These are phyloP conservation scores for Calonectria naviculata DNA, from an alignment of 2,329 filamentous ascomycete genomes.

Conservation along the genomic window DNA sequence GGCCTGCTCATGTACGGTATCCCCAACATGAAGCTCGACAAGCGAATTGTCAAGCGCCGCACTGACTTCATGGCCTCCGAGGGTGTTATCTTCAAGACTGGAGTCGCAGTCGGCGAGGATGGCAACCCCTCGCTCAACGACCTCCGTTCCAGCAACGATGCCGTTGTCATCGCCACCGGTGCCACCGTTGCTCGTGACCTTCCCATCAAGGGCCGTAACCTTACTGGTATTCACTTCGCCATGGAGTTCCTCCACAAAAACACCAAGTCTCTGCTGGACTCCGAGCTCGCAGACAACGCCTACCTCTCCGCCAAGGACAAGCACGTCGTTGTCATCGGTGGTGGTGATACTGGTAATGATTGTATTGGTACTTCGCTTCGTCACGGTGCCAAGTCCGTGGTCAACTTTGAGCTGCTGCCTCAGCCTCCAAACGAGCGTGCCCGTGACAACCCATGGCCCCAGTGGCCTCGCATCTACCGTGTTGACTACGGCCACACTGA, in stretches of 20 bases:
- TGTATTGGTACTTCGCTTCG: conserved; percentile 97
- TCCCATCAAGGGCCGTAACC: conserved; percentile 87
- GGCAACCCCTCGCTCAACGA: conserved; percentile 71
- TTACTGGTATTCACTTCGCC: conserved; percentile 92
- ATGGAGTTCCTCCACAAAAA: conserved; percentile 99
- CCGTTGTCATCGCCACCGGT: conserved; percentile 91
- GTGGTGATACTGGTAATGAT: conserved; percentile 97
- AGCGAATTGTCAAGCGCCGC: conserved; percentile 94
- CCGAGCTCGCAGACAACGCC: conserved; percentile 81
- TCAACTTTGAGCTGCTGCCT: conserved; percentile 95
- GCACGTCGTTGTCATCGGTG: conserved; percentile 95
- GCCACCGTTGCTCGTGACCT: conserved; percentile 94
- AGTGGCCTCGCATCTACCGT: conserved; percentile 97
- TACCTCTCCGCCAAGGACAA: conserved; percentile 98
- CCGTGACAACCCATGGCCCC: conserved; percentile 96
- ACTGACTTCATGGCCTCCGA: conserved; percentile 95
- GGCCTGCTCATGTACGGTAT: conserved; percentile 98
- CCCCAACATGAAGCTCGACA: conserved; percentile 99
- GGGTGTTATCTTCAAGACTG: conserved; percentile 84
- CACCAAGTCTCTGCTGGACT: conserved; percentile 97
- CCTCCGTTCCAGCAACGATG: conserved; percentile 80
- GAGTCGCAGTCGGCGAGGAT: conserved; percentile 81
- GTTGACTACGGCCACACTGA: conserved; percentile 98
- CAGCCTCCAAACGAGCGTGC: conserved; percentile 93
- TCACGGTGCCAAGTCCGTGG: conserved; percentile 94